Base-by-base conservation (phyloP, 805 yeast species). In the Kluyveromyces starmeri region DNA sequence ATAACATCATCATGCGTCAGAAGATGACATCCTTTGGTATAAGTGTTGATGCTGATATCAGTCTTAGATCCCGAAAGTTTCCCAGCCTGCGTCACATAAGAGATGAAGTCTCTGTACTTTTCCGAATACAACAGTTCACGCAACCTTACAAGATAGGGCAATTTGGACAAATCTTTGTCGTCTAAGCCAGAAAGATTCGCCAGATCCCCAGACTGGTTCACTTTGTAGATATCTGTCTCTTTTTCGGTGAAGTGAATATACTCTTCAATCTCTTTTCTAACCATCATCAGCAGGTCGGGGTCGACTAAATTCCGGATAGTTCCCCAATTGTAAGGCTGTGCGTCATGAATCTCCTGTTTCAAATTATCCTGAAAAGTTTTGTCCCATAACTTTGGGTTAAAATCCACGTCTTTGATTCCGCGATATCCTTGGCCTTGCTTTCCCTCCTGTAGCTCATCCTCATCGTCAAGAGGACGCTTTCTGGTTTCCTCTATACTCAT, bases 1-100 rank as follows among this genome's bases (percentile, higher is more conserved):
- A 92, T 92, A 20, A 92, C 98, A 56, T 92, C 99, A 60, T 92
- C 99, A 55, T 92, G 99, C 4, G 95, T 85, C 42, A 92, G 65
- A 38, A 92, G 64, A 60, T 92, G 99, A 52, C 97, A 92, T 2
- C 96, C 94, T 48, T 84, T 83, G 32, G 81, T 79, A 56, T 92
- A 92, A 3, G 94, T 78, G 53, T 92, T 89, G 45, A 92, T 74
- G 41, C 94, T 79, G 78, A 92, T 79, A 54, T 92, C 99, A 23
- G 94, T 86, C 55, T 85, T 84, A 25, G 69, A 48, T n/a, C 96
- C 96, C 45, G 95, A 82, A 28, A 92, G 61, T 42, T 84, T 82
- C 0, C 97, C 98, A 44, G 94, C 75, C 4, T 83, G 83, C 0
- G 96, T 82, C 13, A 92, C 80, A 21, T 70, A 59, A 9, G 88